Evolutionary conservation across 768 basidiomycete genomes (phyloP), one percentile per base, ranked within the genome.

Genomic region (Cystobasidiopsis lactophilus): DNA sequence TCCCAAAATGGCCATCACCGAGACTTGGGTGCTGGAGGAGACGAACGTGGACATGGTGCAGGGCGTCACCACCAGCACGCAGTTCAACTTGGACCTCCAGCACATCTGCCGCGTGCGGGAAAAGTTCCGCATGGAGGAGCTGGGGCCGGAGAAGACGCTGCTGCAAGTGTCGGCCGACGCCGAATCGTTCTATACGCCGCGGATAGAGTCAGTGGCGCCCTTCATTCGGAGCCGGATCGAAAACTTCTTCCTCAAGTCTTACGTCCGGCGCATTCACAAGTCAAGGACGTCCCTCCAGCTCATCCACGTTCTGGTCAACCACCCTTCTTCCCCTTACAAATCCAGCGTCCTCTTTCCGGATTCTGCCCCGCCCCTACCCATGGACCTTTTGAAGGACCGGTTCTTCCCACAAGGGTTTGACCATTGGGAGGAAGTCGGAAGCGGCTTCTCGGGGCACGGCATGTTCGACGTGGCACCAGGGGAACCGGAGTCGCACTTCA

Each of bases 1-100:
- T 4, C 45, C 45, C 9, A 47, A 47, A n/a, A 13, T 23, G 24
- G 16, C 30, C 29, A 47, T 47, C 11, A 26, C 45, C 16, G 45
- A 47, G 30, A 47, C 45, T 47, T 47, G 45, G 45, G 45, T 47
- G 21, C 21, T 47, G 4, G 45, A 47, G 29, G 45, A 47, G 14
- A 18, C 45, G 4, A 18, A 7, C 5, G 23, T 47, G 5, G 29
- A 47, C 30, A 13, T 47, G 5, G 23, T 47, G 14, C 24, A 47
- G 16, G 45, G 45, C 29, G 16, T 18, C 16, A 30, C 26, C 16
- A 27, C 24, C 13, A 27, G 30, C 24, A 29, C 29, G 23, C 23
- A 13, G 14, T 4, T 13, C 5, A 47, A 47, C 30, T 27, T 47
- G 14, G 45, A 47, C 24, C 45, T 27, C 30, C 14, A 16, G 9